phyloP scores from a whole-genome alignment of 352 stramenopile species.

The Aphanomyces cochlioides region DNA sequence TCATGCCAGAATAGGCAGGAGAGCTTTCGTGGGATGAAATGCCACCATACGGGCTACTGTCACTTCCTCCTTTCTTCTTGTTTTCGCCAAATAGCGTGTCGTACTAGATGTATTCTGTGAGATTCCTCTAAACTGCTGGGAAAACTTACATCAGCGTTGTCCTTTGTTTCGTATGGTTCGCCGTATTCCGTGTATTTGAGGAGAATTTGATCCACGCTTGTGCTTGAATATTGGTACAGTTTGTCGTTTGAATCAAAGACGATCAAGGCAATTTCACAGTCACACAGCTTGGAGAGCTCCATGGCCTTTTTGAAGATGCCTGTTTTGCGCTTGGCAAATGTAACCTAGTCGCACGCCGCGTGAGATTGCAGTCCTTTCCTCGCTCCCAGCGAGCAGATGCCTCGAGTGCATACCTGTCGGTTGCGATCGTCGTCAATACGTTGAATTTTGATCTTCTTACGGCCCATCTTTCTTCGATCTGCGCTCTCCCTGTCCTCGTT shows the following conservation, averaged over 20 bases:
- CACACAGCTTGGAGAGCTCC: slow-evolving; percentile 82
- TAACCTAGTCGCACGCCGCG: slow-evolving; percentile 39
- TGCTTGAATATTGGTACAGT: slow-evolving; percentile 81
- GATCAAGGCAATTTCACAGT: slow-evolving; percentile 83
- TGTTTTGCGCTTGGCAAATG: slow-evolving; percentile 80
- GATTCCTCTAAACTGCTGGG: slow-evolving; percentile 4
- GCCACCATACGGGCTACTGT: slow-evolving; percentile 25
- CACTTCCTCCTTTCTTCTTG: slow-evolving; percentile 45
- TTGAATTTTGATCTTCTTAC: slow-evolving; percentile 88
- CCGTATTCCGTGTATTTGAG: slow-evolving; percentile 85
- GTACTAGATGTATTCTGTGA: slow-evolving; percentile 43
- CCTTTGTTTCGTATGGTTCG: slow-evolving; percentile 76
- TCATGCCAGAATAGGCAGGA: slow-evolving; percentile 44
- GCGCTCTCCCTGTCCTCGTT: neutral
- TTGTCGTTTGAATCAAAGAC: slow-evolving; percentile 87
- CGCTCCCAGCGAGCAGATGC: neutral
- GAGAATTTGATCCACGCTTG: slow-evolving; percentile 74
- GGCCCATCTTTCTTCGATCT: slow-evolving; percentile 49
- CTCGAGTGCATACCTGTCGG: slow-evolving; percentile 43
- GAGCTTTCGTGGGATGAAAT: slow-evolving; percentile 35
- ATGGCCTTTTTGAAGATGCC: slow-evolving; percentile 86
- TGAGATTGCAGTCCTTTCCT: neutral
- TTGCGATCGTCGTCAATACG: slow-evolving; percentile 83
- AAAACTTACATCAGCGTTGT: slow-evolving; percentile 72
- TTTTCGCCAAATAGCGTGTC: slow-evolving; percentile 81